Conservation (phyloP, 768 basidiomycete species). For the Agrocybe praecox region DNA sequence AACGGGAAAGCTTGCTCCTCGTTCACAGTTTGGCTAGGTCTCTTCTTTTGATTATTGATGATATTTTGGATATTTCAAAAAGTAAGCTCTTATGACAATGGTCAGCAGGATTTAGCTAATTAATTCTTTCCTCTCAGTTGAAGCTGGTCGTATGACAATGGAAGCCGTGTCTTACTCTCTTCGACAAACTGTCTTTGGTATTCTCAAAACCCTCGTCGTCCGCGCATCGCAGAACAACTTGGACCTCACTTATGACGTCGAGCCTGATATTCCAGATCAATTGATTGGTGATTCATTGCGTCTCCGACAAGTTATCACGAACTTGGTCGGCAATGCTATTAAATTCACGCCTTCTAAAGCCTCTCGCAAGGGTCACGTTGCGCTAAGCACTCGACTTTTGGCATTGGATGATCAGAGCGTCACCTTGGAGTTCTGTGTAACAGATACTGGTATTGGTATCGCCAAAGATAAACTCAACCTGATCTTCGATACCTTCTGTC, state of each 20-base stretch:
- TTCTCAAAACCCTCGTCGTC: constrained; percentile 96
- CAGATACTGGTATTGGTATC: constrained; percentile 98
- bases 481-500: constrained; percentile 99
- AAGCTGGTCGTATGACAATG: constrained; percentile 99
- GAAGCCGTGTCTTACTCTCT: constrained; percentile 98
- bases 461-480: constrained; percentile 97
- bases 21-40: constrained; percentile 95
- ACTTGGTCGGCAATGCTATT: constrained; percentile 94
- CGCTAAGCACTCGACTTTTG: constrained; percentile 81
- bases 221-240: constrained; percentile 96
- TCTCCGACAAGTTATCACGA: constrained; percentile 93
- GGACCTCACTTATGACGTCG: constrained; percentile 95
- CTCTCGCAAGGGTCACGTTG: constrained; percentile 84
- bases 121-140: constrained; percentile 58
- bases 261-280: constrained; percentile 94
- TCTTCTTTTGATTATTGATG: constrained; percentile 95
- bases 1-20: constrained; percentile 92
- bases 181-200: constrained; percentile 95
- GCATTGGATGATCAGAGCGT: constrained; percentile 82
- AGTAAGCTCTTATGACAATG: constrained; percentile 57
- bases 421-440: constrained; percentile 95
- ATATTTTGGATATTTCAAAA: constrained; percentile 99
- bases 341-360: constrained; percentile 91
- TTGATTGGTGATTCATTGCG: constrained; percentile 96
- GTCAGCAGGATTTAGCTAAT: constrained; percentile 9